Conservation (phyloP, 352 stramenopile genomes). For the Globisporangium megalacanthum region DNA sequence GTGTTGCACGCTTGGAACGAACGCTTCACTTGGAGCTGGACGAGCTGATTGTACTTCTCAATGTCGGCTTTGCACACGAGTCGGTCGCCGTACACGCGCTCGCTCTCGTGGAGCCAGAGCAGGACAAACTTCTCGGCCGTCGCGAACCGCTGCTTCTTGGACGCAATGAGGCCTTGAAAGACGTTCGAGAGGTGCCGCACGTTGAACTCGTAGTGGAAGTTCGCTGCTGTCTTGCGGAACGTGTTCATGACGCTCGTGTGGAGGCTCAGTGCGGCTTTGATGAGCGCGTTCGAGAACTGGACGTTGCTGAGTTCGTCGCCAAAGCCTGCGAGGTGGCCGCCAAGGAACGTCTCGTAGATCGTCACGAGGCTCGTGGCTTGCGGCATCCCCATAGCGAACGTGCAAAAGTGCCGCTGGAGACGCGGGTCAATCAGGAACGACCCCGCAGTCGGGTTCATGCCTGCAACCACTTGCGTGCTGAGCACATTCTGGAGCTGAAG, state of each 20-base stretch:
- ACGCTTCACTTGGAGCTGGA: constrained; percentile 92
- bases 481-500: constrained; percentile 92
- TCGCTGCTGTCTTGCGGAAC: constrained; percentile 93
- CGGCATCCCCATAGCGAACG: constrained; percentile 94
- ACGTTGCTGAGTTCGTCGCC: constrained; percentile 82
- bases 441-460: constrained; percentile 95
- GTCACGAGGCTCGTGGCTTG: constrained; percentile 90
- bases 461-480: constrained; percentile 93
- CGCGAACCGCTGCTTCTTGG: constrained; percentile 90
- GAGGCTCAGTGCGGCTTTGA: constrained; percentile 92
- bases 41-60: constrained; percentile 92
- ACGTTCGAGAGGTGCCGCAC: constrained; percentile 95
- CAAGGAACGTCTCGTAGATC: constrained; percentile 96
- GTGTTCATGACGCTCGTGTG: constrained; percentile 88
- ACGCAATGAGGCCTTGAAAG: constrained; percentile 94
- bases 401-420: constrained; percentile 95
- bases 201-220: constrained; percentile 99
- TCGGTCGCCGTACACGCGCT: constrained; percentile 94
- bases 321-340: constrained; percentile 91
- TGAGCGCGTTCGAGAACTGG: constrained; percentile 86
- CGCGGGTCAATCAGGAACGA: constrained; percentile 93
- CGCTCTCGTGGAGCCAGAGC: constrained; percentile 95
- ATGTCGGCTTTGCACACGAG: constrained; percentile 92
- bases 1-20: constrained; percentile 91
- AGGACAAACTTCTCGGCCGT: constrained; percentile 92